phyloP scores from a whole-genome alignment of 1,284 basidiomycete species.

The Ustilago nuda region DNA sequence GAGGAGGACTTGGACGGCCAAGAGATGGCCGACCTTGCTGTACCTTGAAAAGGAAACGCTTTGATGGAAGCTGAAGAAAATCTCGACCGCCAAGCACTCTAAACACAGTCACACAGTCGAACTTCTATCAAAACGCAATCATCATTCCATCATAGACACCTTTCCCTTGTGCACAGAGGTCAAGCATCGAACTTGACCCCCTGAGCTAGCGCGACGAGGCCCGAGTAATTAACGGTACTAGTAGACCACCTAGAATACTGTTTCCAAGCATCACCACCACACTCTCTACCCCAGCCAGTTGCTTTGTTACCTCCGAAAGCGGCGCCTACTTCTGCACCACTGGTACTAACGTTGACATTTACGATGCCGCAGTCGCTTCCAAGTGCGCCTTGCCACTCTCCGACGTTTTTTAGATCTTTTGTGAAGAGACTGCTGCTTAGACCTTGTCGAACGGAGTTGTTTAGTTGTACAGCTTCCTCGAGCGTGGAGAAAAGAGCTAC shows the following conservation, averaged over 20 bases:
- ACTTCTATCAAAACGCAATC: background rate
- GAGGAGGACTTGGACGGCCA: conserved; percentile 40
- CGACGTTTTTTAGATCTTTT: conserved; percentile 51
- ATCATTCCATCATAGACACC: background rate
- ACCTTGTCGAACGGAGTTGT: conserved; percentile 90
- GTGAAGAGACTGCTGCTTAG: conserved; percentile 92
- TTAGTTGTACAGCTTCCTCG: conserved; percentile 89
- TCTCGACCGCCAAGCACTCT: conserved; percentile 39
- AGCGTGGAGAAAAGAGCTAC: conserved; percentile 89
- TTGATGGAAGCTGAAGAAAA: conserved; percentile 23
- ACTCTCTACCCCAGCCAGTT: conserved; percentile 88
- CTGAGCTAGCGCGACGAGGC: conserved; percentile 87
- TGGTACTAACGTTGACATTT: conserved; percentile 78
- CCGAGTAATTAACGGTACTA: conserved; percentile 92
- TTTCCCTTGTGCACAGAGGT: background rate
- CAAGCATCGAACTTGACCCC: conserved; percentile 80
- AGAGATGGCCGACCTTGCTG: conserved; percentile 1
- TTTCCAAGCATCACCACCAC: conserved; percentile 96
- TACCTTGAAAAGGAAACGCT: background rate
- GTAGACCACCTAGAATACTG: conserved; percentile 76
- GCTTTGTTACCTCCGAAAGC: conserved; percentile 94
- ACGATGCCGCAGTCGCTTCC: conserved; percentile 61
- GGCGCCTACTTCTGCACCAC: conserved; percentile 90
- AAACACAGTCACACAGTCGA: conserved; percentile 1
- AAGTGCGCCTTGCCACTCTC: conserved; percentile 52